Percentiles rank a stretch among this genome's conserved stretches.
Evolutionary conservation across 495 filamentous ascomycete species (phyloP).

Genomic region (Mytilinidion resinicola): DNA sequence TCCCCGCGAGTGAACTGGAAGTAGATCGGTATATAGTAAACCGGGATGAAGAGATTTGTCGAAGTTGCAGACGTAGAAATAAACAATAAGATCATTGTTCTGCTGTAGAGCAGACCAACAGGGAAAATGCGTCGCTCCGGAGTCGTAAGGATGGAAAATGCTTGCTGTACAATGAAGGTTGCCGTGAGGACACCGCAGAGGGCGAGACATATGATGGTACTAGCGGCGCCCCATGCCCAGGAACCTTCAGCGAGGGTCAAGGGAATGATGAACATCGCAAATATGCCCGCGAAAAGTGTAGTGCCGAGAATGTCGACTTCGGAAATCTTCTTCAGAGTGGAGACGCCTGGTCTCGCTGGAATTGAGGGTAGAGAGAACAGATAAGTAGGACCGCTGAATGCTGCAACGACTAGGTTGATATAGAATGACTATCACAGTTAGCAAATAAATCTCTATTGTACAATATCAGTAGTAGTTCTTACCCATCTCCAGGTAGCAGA

Average conservation of each 20-base stretch:
- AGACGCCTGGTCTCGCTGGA: too few relatives aligned
- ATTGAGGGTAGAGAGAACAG: too few relatives aligned
- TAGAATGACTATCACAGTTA: too few relatives aligned
- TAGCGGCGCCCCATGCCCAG: conserved; percentile 17
- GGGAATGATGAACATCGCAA: conserved; percentile 19
- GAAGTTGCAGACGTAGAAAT: conserved; percentile 7
- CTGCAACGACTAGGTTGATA: too few relatives aligned
- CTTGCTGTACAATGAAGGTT: conserved; percentile 16
- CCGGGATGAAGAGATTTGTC: conserved; percentile 15
- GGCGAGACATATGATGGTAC: conserved; percentile 13
- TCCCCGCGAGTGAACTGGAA: conserved; percentile 26
- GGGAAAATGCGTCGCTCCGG: conserved; percentile 13
- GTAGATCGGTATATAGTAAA: conserved; percentile 33
- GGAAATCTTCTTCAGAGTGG: too few relatives aligned
- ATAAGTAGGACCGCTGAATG: too few relatives aligned
- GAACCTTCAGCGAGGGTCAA: conserved; percentile 15
- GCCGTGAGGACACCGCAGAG: conserved; percentile 8
- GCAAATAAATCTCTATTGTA: too few relatives aligned
- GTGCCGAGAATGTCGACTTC: too few relatives aligned
- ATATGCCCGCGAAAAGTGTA: too few relatives aligned
- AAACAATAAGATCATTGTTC: conserved; percentile 20
- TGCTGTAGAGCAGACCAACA: conserved; percentile 3
- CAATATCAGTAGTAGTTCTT: too few relatives aligned
- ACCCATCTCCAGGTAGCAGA: too few relatives aligned
- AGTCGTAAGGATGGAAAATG: conserved; percentile 14